Conservation (phyloP, 1,284 basidiomycete species). For the Boletus mariae region DNA sequence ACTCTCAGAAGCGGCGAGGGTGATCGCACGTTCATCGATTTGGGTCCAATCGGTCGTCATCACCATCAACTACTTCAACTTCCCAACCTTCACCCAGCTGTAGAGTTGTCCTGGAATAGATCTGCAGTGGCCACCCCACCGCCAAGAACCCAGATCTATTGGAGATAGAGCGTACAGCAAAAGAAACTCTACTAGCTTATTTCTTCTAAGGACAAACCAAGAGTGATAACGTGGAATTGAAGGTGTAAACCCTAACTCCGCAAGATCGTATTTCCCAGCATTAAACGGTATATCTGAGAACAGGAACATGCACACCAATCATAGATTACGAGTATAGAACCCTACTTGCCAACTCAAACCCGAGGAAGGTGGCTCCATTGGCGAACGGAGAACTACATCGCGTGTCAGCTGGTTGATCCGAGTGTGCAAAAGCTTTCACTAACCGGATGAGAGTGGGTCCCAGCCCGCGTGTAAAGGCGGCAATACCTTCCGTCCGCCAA, state of each 20-base stretch:
- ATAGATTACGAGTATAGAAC: constrained; percentile 43
- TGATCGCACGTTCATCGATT: constrained; percentile 9
- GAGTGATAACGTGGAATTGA: constrained; percentile 1
- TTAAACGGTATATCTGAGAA: background rate
- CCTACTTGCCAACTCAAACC: constrained; percentile 84
- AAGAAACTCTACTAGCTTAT: background rate
- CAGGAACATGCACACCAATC: background rate
- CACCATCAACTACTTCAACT: background rate
- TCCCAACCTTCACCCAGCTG: constrained; percentile 13
- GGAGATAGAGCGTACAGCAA: background rate
- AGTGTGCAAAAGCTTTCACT: constrained; percentile 24
- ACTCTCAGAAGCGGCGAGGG: constrained; percentile 1
- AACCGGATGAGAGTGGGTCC: constrained; percentile 88
- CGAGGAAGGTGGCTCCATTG: constrained; percentile 91
- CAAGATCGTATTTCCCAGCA: constrained; percentile 1
- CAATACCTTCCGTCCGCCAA: constrained; percentile 76
- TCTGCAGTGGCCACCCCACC: background rate
- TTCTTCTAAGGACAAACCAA: background rate
- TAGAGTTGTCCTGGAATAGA: constrained; percentile 8
- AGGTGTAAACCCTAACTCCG: background rate
- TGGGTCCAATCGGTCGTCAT: background rate
- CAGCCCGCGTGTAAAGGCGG: constrained; percentile 88
- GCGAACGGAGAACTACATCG: constrained; percentile 75
- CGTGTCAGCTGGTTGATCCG: constrained; percentile 14
- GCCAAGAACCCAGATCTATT: background rate